Conservation (phyloP, 2,329 filamentous ascomycete genomes). For the Periconia sp. region DNA sequence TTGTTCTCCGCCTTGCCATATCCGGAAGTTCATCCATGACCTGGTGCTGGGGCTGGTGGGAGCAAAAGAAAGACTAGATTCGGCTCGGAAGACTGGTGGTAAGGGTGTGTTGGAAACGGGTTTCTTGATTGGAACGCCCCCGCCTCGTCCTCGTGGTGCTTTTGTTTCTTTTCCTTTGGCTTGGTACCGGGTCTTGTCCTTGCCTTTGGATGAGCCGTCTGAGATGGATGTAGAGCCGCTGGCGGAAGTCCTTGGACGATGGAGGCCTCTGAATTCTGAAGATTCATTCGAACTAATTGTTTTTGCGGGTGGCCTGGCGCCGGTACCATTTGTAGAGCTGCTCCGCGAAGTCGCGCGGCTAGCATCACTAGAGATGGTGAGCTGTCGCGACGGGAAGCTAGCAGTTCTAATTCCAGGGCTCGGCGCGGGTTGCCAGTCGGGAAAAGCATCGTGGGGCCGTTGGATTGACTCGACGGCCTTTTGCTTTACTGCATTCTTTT, state of each 20-base stretch:
- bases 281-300: constrained; percentile 32
- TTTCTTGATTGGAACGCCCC: constrained; percentile 45
- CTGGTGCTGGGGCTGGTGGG: constrained; percentile 30
- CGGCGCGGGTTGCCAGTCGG: constrained; percentile 35
- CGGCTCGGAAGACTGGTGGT: constrained; percentile 26
- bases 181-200: constrained; percentile 41
- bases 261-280: constrained; percentile 16
- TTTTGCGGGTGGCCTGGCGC: constrained; percentile 22
- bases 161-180: constrained; percentile 47
- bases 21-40: constrained; percentile 46
- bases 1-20: constrained; percentile 42
- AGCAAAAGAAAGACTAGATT: constrained; percentile 28
- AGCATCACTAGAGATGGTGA: constrained; percentile 35
- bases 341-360: constrained; percentile 37
- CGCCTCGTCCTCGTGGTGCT: constrained; percentile 46
- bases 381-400: constrained; percentile 28
- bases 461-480: constrained; percentile 30
- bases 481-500: constrained; percentile 39
- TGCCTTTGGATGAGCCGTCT: constrained; percentile 33
- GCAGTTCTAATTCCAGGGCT: constrained; percentile 19
- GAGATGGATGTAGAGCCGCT: constrained; percentile 33
- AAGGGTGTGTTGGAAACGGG: constrained; percentile 18
- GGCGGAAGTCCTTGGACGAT: constrained; percentile 26
- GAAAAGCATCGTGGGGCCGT: constrained; percentile 33
- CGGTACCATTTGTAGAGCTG: constrained; percentile 32